These are phyloP conservation scores for Pulveroboletus sp. DNA, from an alignment of 768 basidiomycete species.

Conservation along the genomic window DNA sequence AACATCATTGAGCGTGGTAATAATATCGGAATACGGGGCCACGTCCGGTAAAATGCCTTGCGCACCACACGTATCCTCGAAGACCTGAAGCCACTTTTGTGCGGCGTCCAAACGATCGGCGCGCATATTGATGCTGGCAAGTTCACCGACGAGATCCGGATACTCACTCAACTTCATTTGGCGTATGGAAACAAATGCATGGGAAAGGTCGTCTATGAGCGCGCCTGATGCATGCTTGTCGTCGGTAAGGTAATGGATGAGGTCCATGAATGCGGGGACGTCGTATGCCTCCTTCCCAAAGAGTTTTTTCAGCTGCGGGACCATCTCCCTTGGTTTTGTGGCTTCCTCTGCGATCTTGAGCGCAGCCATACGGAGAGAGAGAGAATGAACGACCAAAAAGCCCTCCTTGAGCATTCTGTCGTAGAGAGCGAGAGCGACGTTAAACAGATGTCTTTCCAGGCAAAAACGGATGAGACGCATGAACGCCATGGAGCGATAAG, in stretches of 20 bases:
- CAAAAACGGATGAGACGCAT: constrained; percentile 41
- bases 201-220: constrained; percentile 22
- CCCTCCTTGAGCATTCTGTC: constrained; percentile 40
- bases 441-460: constrained; percentile 36
- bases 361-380: constrained; percentile 42
- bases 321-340: background rate
- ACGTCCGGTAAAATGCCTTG: constrained; percentile 12
- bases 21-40: constrained; percentile 38
- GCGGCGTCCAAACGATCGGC: constrained; percentile 32
- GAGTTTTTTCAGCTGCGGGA: constrained; percentile 5
- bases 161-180: constrained; percentile 25
- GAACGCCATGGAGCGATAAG: constrained; percentile 31
- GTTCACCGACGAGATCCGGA: constrained; percentile 33
- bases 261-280: constrained; percentile 24
- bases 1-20: constrained; percentile 36
- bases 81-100: constrained; percentile 26
- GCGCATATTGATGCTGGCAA: constrained; percentile 37
- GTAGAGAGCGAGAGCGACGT: constrained; percentile 40
- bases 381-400: constrained; percentile 34
- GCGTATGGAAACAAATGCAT: constrained; percentile 18
- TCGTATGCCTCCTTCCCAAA: constrained; percentile 20
- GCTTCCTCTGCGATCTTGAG: constrained; percentile 23
- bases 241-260: constrained; percentile 20
- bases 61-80: constrained; percentile 21
- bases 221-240: constrained; percentile 11